Base-by-base conservation (phyloP, 2,329 filamentous ascomycete genomes). In the Penicillium occitanis region DNA sequence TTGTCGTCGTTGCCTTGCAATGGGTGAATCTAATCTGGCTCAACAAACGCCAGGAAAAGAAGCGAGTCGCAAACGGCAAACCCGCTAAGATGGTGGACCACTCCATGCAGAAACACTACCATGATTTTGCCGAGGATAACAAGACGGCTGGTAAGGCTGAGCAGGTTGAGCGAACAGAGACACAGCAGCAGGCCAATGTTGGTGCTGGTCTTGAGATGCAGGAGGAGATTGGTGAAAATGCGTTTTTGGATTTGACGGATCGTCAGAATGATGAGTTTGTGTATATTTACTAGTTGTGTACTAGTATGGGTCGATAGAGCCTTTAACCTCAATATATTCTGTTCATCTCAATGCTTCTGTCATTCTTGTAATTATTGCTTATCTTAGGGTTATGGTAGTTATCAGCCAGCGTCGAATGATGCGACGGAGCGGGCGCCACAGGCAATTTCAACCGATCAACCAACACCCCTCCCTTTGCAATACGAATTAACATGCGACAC, bases 221-320 rank as follows among this genome's bases (percentile, higher is more conserved):
- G 14, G 65, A 66, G 37, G 71, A 72, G 42, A 67, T 85, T 22
- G 85, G 85, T 5, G 80, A 83, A 17, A 81, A 84, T 57, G 84
- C 83, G 0, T 84, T 86, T 60, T 73, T 85, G 69, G 88, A 91
- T 75, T 70, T 89, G 69, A 89, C 88, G 0, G 88, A 91, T 74
- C 76, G 84, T 22, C 78, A 87, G 77, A 91, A 90, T 70, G 87
- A 91, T 66, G 87, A 90, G 71, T 90, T 90, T 76, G 82, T 89
- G 17, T 89, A 87, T 75, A 82, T 88, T 57, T 87, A 87, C 70
- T 87, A 68, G 59, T 61, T 17, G 25, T 8, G 6, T 5, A 13
- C 14, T n/a, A 42, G 14, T 17, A 42, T 42, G 40, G 14, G 42
- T 17, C 7, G 22, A 28, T 19, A 46, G 44, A 46, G n/a, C n/a